A percentile compares a stretch with the other conserved stretches of the same genome.
phyloP scores from a whole-genome alignment of 2,329 filamentous ascomycete species.

The Trichoderma atrobrunneum region DNA sequence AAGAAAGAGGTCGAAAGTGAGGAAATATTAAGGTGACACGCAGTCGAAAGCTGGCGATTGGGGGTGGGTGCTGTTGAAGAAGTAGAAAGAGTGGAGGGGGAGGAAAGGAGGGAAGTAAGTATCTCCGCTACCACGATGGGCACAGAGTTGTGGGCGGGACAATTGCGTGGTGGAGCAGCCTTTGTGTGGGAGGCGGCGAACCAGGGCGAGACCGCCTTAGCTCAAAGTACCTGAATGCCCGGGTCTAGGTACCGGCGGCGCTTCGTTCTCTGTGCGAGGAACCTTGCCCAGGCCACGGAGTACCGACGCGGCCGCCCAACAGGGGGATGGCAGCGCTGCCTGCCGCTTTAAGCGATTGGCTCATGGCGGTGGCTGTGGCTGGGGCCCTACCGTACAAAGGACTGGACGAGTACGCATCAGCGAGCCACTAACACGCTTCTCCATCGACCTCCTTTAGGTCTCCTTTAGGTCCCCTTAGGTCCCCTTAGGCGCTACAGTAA shows the following conservation, averaged over 20 bases:
- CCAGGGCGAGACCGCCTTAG: slow-evolving; percentile 21
- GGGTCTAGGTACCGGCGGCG: not conserved
- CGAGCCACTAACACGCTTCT: not conserved
- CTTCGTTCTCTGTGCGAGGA: not conserved
- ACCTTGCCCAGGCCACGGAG: not conserved
- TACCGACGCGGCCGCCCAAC: not conserved
- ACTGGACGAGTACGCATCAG: not conserved
- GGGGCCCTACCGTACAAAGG: not conserved
- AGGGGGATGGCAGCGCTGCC: slow-evolving; percentile 27
- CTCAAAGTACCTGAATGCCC: not conserved
- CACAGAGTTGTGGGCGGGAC: slow-evolving; percentile 36
- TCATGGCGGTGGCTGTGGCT: slow-evolving; percentile 33
- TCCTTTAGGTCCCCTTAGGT: slow-evolving; percentile 10
- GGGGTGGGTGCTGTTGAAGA: slow-evolving; percentile 30
- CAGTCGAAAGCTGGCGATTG: slow-evolving; percentile 23
- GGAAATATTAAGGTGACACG: slow-evolving; percentile 20
- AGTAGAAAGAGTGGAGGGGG: slow-evolving; percentile 34
- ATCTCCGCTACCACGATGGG: slow-evolving; percentile 21
- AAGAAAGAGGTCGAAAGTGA: slow-evolving; percentile 22
- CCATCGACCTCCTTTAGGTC: slow-evolving; percentile 11
- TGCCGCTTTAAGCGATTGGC: slow-evolving; percentile 38
- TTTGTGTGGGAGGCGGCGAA: slow-evolving; percentile 20
- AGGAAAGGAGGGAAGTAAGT: slow-evolving; percentile 30
- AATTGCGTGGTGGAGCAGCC: slow-evolving; percentile 32
- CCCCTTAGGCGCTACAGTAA: slow-evolving; percentile 8